A percentile compares a stretch with the other conserved stretches of the same genome.
phyloP scores from a whole-genome alignment of 257 asterid genomes.

The Gentiana dahurica region DNA sequence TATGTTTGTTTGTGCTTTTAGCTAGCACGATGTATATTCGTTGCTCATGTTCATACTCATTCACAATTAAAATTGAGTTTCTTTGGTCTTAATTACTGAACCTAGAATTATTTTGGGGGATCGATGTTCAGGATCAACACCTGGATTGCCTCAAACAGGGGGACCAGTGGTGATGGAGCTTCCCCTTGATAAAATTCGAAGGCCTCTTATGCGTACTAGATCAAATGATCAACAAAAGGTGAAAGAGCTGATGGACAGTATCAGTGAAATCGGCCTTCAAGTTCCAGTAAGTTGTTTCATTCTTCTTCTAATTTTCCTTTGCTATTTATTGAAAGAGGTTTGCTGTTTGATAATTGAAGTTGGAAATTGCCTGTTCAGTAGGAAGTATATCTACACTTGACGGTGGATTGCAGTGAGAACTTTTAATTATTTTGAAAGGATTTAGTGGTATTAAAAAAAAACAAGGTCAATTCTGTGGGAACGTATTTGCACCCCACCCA shows the following conservation, averaged over 20 bases:
- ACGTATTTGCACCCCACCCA: too few relatives aligned
- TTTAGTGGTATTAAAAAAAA: too few relatives aligned
- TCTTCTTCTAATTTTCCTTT: not conserved
- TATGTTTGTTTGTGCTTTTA: not conserved
- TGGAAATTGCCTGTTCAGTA: not conserved
- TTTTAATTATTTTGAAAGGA: too few relatives aligned
- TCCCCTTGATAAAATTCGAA: slow-evolving; percentile 68
- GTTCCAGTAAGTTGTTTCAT: slow-evolving; percentile 62
- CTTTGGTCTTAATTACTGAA: too few relatives aligned
- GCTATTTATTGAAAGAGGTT: not conserved
- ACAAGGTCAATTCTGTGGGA: too few relatives aligned
- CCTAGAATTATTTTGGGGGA: slow-evolving; percentile 1
- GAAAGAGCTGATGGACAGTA: slow-evolving; percentile 74
- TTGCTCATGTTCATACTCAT: too few relatives aligned
- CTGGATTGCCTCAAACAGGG: slow-evolving; percentile 43
- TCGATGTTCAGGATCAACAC: slow-evolving; percentile 43
- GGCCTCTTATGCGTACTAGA: slow-evolving; percentile 91
- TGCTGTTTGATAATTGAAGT: not conserved
- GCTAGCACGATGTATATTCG: too few relatives aligned
- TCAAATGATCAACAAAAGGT: slow-evolving; percentile 71
- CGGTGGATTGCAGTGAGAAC: not conserved
- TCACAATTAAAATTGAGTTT: too few relatives aligned
- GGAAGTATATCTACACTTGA: not conserved
- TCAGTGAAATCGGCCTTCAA: slow-evolving; percentile 81
- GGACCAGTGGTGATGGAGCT: slow-evolving; percentile 86